phyloP scores from a whole-genome alignment of 1,284 basidiomycete species.

The Fomes fomentarius region DNA sequence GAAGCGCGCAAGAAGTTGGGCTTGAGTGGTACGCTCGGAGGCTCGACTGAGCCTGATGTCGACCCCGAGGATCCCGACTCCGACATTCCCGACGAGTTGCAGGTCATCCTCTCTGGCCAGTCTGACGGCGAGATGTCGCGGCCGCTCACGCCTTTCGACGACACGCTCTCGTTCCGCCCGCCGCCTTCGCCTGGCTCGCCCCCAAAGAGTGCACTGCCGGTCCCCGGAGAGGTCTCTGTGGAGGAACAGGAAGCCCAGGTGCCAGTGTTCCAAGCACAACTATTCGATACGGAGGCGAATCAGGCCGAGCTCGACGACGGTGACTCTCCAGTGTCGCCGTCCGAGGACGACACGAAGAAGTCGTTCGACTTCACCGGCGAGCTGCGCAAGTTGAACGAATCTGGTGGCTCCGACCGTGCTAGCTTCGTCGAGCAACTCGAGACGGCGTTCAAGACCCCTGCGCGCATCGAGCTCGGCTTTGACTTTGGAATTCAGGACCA shows the following conservation, averaged over 20 bases:
- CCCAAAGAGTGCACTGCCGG: constrained; percentile 44
- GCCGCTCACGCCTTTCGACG: constrained; percentile 28
- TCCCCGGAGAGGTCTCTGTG: constrained; percentile 15
- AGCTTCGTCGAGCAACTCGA: constrained; percentile 87
- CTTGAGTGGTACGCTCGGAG: constrained; percentile 66
- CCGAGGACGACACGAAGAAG: constrained; percentile 67
- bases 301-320: constrained; percentile 51
- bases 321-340: constrained; percentile 28
- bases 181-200: constrained; percentile 45
- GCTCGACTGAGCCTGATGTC: constrained; percentile 45
- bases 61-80: constrained; percentile 67
- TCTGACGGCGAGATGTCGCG: constrained; percentile 36
- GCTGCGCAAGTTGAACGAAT: constrained; percentile 69
- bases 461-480: constrained; percentile 59
- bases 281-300: constrained; percentile 49
- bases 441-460: constrained; percentile 75
- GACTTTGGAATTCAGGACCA: constrained; percentile 45
- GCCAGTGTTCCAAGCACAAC: constrained; percentile 48
- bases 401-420: constrained; percentile 63
- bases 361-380: constrained; percentile 90
- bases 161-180: constrained; percentile 35
- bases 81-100: constrained; percentile 77
- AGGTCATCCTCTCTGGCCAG: constrained; percentile 58
- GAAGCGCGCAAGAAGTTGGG: constrained; percentile 59
- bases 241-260: constrained; percentile 14